Evolutionary conservation across 129 eudicot species (phyloP), one percentile per base, ranked within the genome.

Genomic region (Flaveria trinervia): DNA sequence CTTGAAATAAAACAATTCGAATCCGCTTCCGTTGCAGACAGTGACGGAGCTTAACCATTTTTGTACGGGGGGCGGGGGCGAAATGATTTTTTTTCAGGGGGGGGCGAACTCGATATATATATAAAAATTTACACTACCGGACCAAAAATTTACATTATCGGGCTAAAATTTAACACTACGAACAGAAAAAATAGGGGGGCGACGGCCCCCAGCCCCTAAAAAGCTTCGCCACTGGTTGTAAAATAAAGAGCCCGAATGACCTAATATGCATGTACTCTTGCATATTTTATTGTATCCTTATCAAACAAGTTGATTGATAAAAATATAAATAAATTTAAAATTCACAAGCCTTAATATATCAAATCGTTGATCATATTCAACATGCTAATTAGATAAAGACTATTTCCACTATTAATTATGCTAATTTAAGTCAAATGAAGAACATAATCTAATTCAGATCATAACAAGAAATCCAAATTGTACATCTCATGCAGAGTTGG

Each of bases 211-310:
- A 1, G 25, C 1, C 25, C 0, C 1, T 1, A 0, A 0, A n/a
- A n/a, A n/a, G n/a, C 1, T 23, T 1, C 1, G 1, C 25, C 1
- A 23, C 25, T 1, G 0, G 25, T 23, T n/a, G n/a, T n/a, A n/a
- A n/a, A 33, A 4, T 3, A 33, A 33, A 33, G 39, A 33, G 70
- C 99, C 97, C 0, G 97, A 91, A 20, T 96, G 99, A 52, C 99
- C 99, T 82, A 95, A 84, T 95, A 97, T 20, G 99, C 99, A 84
- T 95, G 99, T 70, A 95, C 99, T 80, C 97, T 95, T 73, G 97
- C 97, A 82, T 95, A 95, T 73, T 97, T 82, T 86, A 91, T 91
- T 46, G 99, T 95, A 71, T 96, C 99, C 87, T 97, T 95, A 88
- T 67, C 39, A 71, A 56, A 70, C 9, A 71, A 71, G 36, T 54